These are phyloP conservation scores for Tuber melanosporum DNA, from an alignment of 495 filamentous ascomycete genomes.

Conservation along the genomic window DNA sequence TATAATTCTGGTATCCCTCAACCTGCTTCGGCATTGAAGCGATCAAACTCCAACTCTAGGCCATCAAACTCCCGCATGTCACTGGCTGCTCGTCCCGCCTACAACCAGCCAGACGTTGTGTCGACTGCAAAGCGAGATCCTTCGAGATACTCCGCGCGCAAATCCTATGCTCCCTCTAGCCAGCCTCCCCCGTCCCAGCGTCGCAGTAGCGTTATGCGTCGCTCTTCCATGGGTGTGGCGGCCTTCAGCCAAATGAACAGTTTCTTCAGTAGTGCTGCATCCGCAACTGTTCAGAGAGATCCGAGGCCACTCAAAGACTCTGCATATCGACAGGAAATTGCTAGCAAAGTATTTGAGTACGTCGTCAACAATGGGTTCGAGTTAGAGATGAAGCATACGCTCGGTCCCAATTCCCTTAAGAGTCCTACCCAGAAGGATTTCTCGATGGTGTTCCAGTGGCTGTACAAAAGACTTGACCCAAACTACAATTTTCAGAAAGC, in stretches of 20 bases:
- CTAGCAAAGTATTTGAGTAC: conserved; percentile 85
- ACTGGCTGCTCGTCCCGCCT: conserved; percentile 70
- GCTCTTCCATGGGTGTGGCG: conserved; percentile 53
- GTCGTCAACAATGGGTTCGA: conserved; percentile 87
- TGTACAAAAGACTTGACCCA: conserved; percentile 91
- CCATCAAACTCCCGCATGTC: conserved; percentile 83
- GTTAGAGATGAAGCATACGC: conserved; percentile 87
- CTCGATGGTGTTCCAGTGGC: conserved; percentile 91
- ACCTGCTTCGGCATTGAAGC: conserved; percentile 91
- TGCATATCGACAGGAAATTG: conserved; percentile 70
- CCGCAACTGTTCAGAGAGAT: conserved; percentile 73
- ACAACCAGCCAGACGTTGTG: conserved; percentile 64
- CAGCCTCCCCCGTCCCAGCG: conserved; percentile 54
- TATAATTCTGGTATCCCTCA: conserved; percentile 66
- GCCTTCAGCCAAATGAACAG: conserved; percentile 55
- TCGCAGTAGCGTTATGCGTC: conserved; percentile 78
- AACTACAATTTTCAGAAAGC: conserved; percentile 67
- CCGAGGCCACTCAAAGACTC: conserved; percentile 82
- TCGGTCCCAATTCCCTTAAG: conserved; percentile 78
- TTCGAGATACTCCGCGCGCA: conserved; percentile 54
- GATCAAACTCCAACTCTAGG: conserved; percentile 73
- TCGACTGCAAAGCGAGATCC: conserved; percentile 78
- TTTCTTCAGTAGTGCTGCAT: conserved; percentile 75
- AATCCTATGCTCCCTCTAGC: conserved; percentile 63
- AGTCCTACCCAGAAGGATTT: conserved; percentile 99